Percentiles rank a stretch among this genome's conserved stretches.
phyloP scores from a whole-genome alignment of 768 basidiomycete species.

The Rhizopogon vesiculosus region DNA sequence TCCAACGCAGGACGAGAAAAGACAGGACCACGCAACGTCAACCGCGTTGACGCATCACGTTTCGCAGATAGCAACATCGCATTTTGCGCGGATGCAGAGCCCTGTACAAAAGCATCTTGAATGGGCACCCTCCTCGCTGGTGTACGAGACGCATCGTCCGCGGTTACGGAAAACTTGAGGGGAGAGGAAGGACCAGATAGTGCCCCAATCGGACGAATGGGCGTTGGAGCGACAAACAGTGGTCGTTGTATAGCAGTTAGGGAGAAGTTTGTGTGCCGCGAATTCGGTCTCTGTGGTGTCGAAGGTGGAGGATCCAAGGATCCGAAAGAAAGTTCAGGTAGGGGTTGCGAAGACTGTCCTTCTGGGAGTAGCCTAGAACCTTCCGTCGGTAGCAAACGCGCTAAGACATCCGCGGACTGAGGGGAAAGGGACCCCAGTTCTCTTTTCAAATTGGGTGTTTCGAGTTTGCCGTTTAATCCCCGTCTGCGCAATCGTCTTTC shows the following conservation, averaged over 20 bases:
- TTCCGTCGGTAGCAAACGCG: constrained; percentile 29
- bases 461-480: constrained; percentile 25
- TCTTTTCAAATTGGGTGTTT: constrained; percentile 22
- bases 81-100: constrained; percentile 47
- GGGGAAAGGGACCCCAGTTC: constrained; percentile 60
- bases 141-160: constrained; percentile 41
- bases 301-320: constrained; percentile 21
- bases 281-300: constrained; percentile 15
- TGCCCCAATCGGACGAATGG: constrained; percentile 13
- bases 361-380: constrained; percentile 13
- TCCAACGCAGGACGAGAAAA: constrained; percentile 37
- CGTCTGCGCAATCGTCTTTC: constrained; percentile 21
- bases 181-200: constrained; percentile 19
- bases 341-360: constrained; percentile 3
- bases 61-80: constrained; percentile 28
- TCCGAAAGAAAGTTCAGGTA: constrained; percentile 17
- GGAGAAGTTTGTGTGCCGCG: constrained; percentile 13
- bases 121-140: constrained; percentile 66
- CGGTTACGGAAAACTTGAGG: constrained; percentile 29
- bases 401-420: constrained; percentile 40
- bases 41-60: constrained; percentile 17
- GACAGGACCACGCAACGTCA: constrained; percentile 22
- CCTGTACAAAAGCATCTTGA: constrained; percentile 43
- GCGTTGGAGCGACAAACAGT: constrained; percentile 26
- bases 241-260: constrained; percentile 19